These are phyloP conservation scores for Narthecium ossifragum DNA, from an alignment of 106 monocot species.

Conservation along the genomic window DNA sequence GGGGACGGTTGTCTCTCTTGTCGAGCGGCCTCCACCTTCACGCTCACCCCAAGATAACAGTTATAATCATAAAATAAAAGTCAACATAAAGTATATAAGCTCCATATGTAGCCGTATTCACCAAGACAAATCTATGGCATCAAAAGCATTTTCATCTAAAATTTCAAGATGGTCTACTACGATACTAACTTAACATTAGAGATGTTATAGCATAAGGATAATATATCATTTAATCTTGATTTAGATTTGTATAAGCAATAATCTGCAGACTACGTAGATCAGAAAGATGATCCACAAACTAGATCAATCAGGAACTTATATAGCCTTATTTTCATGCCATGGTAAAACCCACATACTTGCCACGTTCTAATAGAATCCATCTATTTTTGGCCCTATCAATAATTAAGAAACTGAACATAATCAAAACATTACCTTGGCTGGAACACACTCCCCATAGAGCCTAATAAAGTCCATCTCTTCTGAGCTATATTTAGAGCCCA, in stretches of 20 bases:
- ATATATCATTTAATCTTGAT: background rate
- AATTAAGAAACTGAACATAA: background rate
- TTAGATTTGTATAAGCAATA: background rate
- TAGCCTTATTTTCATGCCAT: background rate
- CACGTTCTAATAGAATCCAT: too few relatives aligned
- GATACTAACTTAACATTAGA: background rate
- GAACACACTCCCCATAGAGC: constrained; percentile 59
- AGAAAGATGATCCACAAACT: background rate
- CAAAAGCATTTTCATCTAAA: too few relatives aligned
- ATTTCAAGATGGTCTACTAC: too few relatives aligned
- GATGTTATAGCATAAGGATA: background rate
- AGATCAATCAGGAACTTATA: background rate
- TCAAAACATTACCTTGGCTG: constrained; percentile 52
- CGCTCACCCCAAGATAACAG: too few relatives aligned
- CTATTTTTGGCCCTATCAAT: too few relatives aligned
- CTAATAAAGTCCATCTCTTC: constrained; percentile 51
- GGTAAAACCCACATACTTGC: background rate
- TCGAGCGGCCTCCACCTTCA: too few relatives aligned
- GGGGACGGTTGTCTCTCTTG: too few relatives aligned
- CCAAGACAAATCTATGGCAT: too few relatives aligned
- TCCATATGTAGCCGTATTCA: too few relatives aligned
- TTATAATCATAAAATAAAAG: background rate
- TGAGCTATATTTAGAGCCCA: constrained; percentile 54
- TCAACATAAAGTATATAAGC: background rate
- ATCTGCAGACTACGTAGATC: background rate